A percentile compares a stretch with the other conserved stretches of the same genome.
Evolutionary conservation across 2,329 filamentous ascomycete species (phyloP).

Genomic region (Penicillium sp.): DNA sequence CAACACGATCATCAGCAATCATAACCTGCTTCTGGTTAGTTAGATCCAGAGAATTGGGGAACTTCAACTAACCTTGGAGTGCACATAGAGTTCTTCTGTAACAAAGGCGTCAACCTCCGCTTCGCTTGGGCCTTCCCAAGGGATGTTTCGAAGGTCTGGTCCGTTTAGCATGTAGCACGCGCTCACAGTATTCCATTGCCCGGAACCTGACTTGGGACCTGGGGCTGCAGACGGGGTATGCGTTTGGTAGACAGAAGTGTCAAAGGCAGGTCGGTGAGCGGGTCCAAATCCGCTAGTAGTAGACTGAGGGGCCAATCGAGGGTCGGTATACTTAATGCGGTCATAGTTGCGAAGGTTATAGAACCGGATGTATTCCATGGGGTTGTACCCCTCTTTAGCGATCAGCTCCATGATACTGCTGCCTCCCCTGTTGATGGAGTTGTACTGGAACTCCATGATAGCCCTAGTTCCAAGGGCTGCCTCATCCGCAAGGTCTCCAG

Average conservation of each 20-base stretch:
- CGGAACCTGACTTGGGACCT: constrained; percentile 50
- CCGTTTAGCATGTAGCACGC: constrained; percentile 84
- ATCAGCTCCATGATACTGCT: constrained; percentile 88
- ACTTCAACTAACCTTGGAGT: constrained; percentile 52
- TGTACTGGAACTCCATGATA: constrained; percentile 99
- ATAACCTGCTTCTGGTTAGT: constrained; percentile 53
- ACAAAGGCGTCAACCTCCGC: constrained; percentile 67
- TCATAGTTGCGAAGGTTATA: constrained; percentile 96
- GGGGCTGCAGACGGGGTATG: constrained; percentile 74
- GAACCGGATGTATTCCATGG: constrained; percentile 82
- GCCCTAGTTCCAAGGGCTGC: constrained; percentile 85
- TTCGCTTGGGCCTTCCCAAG: constrained; percentile 60
- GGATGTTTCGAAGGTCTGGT: constrained; percentile 68
- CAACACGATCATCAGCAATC: constrained; percentile 84
- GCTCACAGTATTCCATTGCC: constrained; percentile 76
- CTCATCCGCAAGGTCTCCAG: constrained; percentile 83
- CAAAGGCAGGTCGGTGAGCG: constrained; percentile 37
- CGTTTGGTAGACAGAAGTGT: constrained; percentile 60
- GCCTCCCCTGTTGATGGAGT: constrained; percentile 89
- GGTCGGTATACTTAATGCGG: constrained; percentile 67
- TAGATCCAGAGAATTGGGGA: neutral
- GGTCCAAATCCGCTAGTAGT: neutral
- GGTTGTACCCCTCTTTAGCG: constrained; percentile 75
- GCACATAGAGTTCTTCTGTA: constrained; percentile 66
- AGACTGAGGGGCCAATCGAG: constrained; percentile 13